Evolutionary conservation across 148 eudicot species (phyloP).

Genomic region (Bassia scoparia): DNA sequence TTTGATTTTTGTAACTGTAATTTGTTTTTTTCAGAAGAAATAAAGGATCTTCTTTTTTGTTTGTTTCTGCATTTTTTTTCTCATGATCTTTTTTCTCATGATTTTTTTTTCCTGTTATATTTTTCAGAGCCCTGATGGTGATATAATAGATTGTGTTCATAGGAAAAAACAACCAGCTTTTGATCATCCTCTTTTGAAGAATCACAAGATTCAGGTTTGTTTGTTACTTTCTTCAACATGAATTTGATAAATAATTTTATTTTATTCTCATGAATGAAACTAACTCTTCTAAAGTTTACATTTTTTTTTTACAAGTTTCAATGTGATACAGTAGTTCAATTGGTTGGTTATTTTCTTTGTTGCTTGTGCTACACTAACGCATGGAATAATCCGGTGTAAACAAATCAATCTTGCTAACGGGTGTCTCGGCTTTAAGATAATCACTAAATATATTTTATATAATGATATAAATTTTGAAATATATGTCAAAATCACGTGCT

Average conservation of each 20-base stretch:
- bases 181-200: constrained; percentile 93
- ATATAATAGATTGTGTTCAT: constrained; percentile 88
- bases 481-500: too few species aligned
- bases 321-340: not conserved
- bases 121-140: constrained; percentile 95
- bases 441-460: too few species aligned
- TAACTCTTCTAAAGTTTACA: not conserved
- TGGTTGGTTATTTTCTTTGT: not conserved
- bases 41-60: not conserved
- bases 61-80: not conserved
- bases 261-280: constrained; percentile 15
- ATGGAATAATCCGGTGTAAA: not conserved
- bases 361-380: not conserved
- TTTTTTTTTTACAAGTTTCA: not conserved
- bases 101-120: not conserved
- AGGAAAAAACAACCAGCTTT: constrained; percentile 82
- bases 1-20: not conserved
- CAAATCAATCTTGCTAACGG: not conserved
- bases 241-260: not conserved
- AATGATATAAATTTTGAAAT: too few species aligned
- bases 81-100: not conserved
- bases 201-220: constrained; percentile 96
- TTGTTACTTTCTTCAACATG: not conserved
- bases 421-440: too few species aligned
- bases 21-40: not conserved